Percentiles rank a stretch among this genome's conserved stretches.
phyloP scores from a whole-genome alignment of 2,329 filamentous ascomycete species.

The Trichophyton mentagrophytes region DNA sequence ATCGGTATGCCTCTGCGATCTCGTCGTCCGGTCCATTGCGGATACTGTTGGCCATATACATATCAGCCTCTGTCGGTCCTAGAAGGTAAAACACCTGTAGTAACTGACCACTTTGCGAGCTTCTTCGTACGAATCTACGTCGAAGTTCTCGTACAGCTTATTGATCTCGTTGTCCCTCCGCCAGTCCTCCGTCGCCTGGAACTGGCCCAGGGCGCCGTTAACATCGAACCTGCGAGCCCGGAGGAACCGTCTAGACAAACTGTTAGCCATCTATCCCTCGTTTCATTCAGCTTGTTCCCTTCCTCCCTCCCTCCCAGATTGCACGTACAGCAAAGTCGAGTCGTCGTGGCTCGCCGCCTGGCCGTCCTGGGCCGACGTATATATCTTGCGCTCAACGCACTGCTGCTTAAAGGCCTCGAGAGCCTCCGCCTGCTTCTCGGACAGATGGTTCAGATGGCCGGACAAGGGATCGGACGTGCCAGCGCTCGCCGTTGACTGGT shows the following conservation, averaged over 20 bases:
- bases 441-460: slow-evolving; percentile 73
- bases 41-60: slow-evolving; percentile 47
- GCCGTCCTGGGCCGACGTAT: slow-evolving; percentile 24
- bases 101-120: slow-evolving; percentile 53
- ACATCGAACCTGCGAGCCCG: slow-evolving; percentile 72
- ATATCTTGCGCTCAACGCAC: slow-evolving; percentile 49
- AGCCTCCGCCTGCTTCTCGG: slow-evolving; percentile 51
- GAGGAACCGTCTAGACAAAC: slow-evolving; percentile 56
- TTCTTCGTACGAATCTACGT: slow-evolving; percentile 70
- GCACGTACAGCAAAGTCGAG: slow-evolving; percentile 35
- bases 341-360: slow-evolving; percentile 35
- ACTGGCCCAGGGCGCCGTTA: slow-evolving; percentile 66
- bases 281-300: no score
- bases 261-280: background rate
- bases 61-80: background rate
- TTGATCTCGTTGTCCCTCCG: slow-evolving; percentile 66
- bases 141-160: slow-evolving; percentile 72
- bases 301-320: no score
- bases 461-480: slow-evolving; percentile 11
- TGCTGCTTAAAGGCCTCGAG: slow-evolving; percentile 60
- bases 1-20: slow-evolving; percentile 85
- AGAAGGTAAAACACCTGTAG: background rate
- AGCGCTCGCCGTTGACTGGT: slow-evolving; percentile 3
- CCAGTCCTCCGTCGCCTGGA: slow-evolving; percentile 81
- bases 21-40: slow-evolving; percentile 85